Evolutionary conservation across 768 basidiomycete genomes (phyloP).

Genomic region (Baorangia bicolor): DNA sequence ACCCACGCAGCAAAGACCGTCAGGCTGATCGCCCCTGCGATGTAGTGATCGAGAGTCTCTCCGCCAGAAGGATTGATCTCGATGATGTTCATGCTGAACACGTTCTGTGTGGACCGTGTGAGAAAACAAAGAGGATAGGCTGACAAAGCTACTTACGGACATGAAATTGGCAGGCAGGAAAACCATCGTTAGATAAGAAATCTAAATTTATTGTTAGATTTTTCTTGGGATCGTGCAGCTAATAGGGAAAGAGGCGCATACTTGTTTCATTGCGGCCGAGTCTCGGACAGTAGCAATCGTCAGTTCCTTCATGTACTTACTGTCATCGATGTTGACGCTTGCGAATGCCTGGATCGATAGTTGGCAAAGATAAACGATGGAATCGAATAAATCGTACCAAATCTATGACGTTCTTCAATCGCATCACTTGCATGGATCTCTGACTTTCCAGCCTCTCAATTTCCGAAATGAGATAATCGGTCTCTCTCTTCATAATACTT

Average conservation of each 20-base stretch:
- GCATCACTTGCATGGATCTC: constrained; percentile 28
- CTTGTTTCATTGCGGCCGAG: constrained; percentile 41
- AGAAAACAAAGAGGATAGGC: background rate
- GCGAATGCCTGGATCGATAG: constrained; percentile 48
- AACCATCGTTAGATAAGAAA: constrained; percentile 56
- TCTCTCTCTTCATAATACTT: constrained; percentile 45
- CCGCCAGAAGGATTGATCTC: constrained; percentile 36
- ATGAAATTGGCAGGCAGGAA: constrained; percentile 56
- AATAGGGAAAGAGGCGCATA: constrained; percentile 30
- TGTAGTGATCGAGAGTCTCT: constrained; percentile 39
- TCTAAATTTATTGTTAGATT: constrained; percentile 6
- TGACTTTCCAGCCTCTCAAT: constrained; percentile 46
- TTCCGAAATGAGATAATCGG: constrained; percentile 45
- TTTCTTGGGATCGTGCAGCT: background rate
- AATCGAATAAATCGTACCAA: constrained; percentile 20
- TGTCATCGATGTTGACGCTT: constrained; percentile 57
- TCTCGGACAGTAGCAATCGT: constrained; percentile 45
- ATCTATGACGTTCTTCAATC: constrained; percentile 36
- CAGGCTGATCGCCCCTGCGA: constrained; percentile 42
- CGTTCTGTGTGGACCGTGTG: constrained; percentile 34
- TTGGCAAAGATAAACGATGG: background rate
- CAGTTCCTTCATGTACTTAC: constrained; percentile 48
- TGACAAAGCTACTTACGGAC: constrained; percentile 20
- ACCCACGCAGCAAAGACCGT: constrained; percentile 55
- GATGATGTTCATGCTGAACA: constrained; percentile 57